These are phyloP conservation scores for Aspergillus sp. DNA, from an alignment of 2,329 filamentous ascomycete species.

Conservation along the genomic window DNA sequence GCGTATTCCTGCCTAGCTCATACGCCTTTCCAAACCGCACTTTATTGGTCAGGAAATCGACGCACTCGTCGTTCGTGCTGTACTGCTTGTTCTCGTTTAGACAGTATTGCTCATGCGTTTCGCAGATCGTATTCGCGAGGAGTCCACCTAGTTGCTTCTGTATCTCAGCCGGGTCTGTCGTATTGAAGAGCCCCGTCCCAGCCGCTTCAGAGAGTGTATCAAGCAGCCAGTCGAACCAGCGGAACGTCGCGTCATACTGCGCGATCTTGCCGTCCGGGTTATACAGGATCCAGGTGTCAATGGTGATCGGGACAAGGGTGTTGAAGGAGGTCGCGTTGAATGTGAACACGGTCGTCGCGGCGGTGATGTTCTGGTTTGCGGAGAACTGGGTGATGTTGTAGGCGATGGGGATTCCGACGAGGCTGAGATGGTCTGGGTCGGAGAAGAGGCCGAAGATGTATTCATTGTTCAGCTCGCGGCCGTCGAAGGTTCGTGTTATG, in stretches of 20 bases:
- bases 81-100: conserved; percentile 24
- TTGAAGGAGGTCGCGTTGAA: conserved; percentile 27
- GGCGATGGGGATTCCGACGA: conserved; percentile 22
- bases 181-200: conserved; percentile 18
- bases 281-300: conserved; percentile 29
- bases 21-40: conserved; percentile 25
- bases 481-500: conserved; percentile 13
- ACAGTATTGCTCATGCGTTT: conserved; percentile 22
- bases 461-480: conserved; percentile 14
- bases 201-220: conserved; percentile 16
- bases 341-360: conserved; percentile 23
- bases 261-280: conserved; percentile 22
- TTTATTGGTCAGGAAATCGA: conserved; percentile 19
- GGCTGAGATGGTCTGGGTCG: conserved; percentile 18
- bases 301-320: conserved; percentile 22
- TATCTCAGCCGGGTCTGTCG: conserved; percentile 3
- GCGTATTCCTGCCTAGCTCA: conserved; percentile 26
- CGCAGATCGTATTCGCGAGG: conserved; percentile 22
- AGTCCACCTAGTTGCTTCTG: conserved; percentile 2
- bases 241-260: conserved; percentile 27
- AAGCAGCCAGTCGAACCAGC: conserved; percentile 25
- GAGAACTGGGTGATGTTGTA: conserved; percentile 28
- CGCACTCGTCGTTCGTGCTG: conserved; percentile 14
- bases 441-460: conserved; percentile 23
- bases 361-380: conserved; percentile 22